Conservation (phyloP, 2,329 filamentous ascomycete genomes). For the Coleophoma crateriformis region DNA sequence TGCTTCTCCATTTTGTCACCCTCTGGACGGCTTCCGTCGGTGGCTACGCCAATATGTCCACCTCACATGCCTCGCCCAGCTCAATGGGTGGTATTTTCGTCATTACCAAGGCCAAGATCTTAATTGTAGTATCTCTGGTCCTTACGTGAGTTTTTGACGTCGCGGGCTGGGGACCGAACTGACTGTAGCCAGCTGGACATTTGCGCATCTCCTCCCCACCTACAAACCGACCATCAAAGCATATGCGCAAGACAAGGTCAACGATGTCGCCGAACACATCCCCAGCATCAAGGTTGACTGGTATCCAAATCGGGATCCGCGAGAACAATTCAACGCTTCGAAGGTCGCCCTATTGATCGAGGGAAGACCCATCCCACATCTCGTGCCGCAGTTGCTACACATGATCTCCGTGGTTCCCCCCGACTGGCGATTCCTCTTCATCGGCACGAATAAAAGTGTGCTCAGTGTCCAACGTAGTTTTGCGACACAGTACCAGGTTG, state of each 20-base stretch:
- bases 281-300: slow-evolving; percentile 24
- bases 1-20: no score
- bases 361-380: slow-evolving; percentile 39
- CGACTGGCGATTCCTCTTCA: slow-evolving; percentile 49
- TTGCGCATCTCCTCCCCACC: slow-evolving; percentile 36
- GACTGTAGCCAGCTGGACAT: slow-evolving; percentile 37
- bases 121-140: slow-evolving; percentile 17
- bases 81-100: slow-evolving; percentile 13
- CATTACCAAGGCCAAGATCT: slow-evolving; percentile 17
- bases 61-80: slow-evolving; percentile 7
- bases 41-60: slow-evolving; percentile 7
- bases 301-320: slow-evolving; percentile 21
- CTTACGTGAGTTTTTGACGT: slow-evolving; percentile 17
- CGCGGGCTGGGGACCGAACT: not conserved
- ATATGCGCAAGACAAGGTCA: slow-evolving; percentile 18
- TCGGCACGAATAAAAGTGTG: slow-evolving; percentile 43
- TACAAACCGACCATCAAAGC: slow-evolving; percentile 38
- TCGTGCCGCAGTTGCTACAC: slow-evolving; percentile 44
- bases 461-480: slow-evolving; percentile 37
- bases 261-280: slow-evolving; percentile 19
- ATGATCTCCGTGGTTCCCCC: slow-evolving; percentile 46
- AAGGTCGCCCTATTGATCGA: slow-evolving; percentile 50
- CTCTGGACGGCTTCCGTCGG: not conserved
- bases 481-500: slow-evolving; percentile 42
- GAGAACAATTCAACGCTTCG: slow-evolving; percentile 33